Conservation (phyloP, 805 yeast species). For the Starmerella sp. region DNA sequence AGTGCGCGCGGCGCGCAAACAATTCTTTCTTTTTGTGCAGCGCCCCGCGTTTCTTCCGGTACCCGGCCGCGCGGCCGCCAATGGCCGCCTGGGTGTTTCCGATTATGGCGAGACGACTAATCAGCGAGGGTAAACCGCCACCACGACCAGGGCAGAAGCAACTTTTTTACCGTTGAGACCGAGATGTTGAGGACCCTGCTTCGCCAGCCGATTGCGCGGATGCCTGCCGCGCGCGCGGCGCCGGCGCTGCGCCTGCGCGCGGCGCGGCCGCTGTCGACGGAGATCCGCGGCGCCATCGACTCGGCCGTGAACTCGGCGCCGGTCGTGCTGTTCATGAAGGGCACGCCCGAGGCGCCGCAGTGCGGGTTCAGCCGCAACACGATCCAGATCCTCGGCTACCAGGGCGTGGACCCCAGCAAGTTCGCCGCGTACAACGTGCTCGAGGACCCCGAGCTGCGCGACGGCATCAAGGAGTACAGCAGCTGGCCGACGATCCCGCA, state of each 20-base stretch:
- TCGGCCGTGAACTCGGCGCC: slow-evolving; percentile 80
- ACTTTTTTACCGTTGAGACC: neutral
- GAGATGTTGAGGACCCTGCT: slow-evolving; percentile 11
- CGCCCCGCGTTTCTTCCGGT: neutral
- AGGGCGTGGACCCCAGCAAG: slow-evolving; percentile 92
- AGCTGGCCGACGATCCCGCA: slow-evolving; percentile 99
- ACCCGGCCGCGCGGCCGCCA: neutral
- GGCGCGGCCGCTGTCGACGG: slow-evolving; percentile 47
- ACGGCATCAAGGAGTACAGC: slow-evolving; percentile 89
- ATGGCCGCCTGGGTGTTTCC: neutral
- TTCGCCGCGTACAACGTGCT: slow-evolving; percentile 95
- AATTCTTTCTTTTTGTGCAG: too few relatives aligned
- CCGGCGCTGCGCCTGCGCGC: too few relatives aligned
- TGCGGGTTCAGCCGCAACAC: slow-evolving; percentile 97
- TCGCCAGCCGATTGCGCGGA: slow-evolving; percentile 8
- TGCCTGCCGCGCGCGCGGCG: neutral
- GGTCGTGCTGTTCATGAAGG: slow-evolving; percentile 95
- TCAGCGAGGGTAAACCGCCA: neutral
- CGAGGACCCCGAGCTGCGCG: slow-evolving; percentile 87
- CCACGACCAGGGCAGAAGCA: neutral
- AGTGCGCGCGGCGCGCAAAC: too few relatives aligned
- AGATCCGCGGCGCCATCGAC: slow-evolving; percentile 73
- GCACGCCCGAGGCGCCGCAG: slow-evolving; percentile 94
- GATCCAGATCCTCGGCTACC: slow-evolving; percentile 83
- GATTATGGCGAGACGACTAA: slow-evolving; percentile 1